Evolutionary conservation across 345 rosid species (phyloP), one percentile per base, ranked within the genome.

Genomic region (Carallia brachiata): DNA sequence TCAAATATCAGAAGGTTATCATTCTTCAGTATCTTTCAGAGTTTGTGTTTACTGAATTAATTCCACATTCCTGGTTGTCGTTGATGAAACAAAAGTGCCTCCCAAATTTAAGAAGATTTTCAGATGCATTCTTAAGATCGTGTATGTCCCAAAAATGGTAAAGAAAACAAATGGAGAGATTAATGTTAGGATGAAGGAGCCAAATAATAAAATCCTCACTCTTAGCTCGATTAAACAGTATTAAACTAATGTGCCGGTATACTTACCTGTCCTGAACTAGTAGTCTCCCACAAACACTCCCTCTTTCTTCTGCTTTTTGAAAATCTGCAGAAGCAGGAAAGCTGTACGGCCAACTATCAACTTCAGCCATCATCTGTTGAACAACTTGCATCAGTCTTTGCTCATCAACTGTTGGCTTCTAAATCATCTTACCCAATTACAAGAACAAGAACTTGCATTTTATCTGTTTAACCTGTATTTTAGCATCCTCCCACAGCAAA

Each of bases 401-500:
- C 31, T 70, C 73, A 64, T 62, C 58, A 57, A 52, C 36, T 69
- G 48, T 52, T 34, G 36, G 47, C 69, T 69, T 28, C 62, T 59
- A 37, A 66, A 52, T 59, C 75, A 18, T 60, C 62, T 50, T 39
- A 48, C 27, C 12, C 37, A 62, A 44, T 52, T 27, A 50, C 39
- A 62, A 68, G 19, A 63, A 53, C 72, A 69, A 47, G 23, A 60
- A 61, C 5, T 62, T 36, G 70, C 31, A 65, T 10, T 52, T 40
- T 52, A 4, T 52, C 17, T 40, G 13, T 12, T 3, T 36, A 13
- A 63, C 98, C 97, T 91, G 86, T 54, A 77, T 75, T 75, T 90
- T 89, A 64, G 98, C 99, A 81, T 92, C 98, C 74, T 92, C 91
- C 99, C 99, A 95, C 32, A 95, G 84, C 76, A 83, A 88, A 68